A percentile compares a stretch with the other conserved stretches of the same genome.
These are phyloP conservation scores for Fusarium scirpi DNA, from an alignment of 2,329 filamentous ascomycete genomes.

Conservation along the genomic window DNA sequence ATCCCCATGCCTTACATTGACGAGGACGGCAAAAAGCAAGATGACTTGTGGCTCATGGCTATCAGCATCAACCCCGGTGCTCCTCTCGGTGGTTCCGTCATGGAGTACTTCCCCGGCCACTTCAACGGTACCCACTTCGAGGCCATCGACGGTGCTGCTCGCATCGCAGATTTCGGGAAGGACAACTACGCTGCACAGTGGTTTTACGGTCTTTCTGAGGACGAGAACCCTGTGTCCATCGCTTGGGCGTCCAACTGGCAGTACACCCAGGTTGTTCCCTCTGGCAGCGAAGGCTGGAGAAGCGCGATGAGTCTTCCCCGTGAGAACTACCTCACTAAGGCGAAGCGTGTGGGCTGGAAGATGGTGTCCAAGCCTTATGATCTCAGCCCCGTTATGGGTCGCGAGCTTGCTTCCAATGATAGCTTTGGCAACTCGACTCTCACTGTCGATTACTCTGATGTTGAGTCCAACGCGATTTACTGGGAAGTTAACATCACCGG, in stretches of 20 bases:
- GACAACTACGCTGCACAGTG: slow-evolving; percentile 55
- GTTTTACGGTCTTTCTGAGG: slow-evolving; percentile 46
- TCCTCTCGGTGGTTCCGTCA: slow-evolving; percentile 66
- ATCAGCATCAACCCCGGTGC: slow-evolving; percentile 70
- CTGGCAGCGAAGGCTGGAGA: slow-evolving; percentile 50
- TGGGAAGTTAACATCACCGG: slow-evolving; percentile 66
- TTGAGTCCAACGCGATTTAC: slow-evolving; percentile 60
- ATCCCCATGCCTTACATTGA: slow-evolving; percentile 63
- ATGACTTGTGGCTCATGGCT: slow-evolving; percentile 56
- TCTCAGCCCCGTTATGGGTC: slow-evolving; percentile 59
- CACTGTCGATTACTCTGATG: slow-evolving; percentile 61
- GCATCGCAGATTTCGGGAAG: slow-evolving; percentile 52
- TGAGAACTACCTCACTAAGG: slow-evolving; percentile 63
- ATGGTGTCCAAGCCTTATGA: slow-evolving; percentile 64
- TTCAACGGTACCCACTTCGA: slow-evolving; percentile 75
- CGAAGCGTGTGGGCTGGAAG: slow-evolving; percentile 63
- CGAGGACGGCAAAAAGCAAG: slow-evolving; percentile 47
- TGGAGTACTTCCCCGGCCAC: slow-evolving; percentile 67
- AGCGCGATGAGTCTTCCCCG: slow-evolving; percentile 56
- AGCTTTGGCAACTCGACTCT: slow-evolving; percentile 62
- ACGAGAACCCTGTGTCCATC: slow-evolving; percentile 49
- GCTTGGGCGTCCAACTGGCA: slow-evolving; percentile 55
- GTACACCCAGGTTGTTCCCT: slow-evolving; percentile 49
- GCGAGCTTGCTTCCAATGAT: slow-evolving; percentile 57
- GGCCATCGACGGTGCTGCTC: slow-evolving; percentile 46